Evolutionary conservation across 306 rosid species (phyloP).

Genomic region (Hippophae gyantsensis): DNA sequence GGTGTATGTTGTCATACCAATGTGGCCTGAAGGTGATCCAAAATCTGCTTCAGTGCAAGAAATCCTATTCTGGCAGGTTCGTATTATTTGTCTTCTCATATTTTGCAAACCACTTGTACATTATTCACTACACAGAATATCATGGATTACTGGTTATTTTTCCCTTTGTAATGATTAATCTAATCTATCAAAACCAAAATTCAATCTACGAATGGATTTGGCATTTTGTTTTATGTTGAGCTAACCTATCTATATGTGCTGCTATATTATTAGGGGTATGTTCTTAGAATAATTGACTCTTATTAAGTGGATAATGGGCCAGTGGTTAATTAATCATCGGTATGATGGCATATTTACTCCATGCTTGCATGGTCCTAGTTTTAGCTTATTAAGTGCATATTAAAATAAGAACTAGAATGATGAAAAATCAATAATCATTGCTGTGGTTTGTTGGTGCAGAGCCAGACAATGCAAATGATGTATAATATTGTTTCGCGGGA

Average conservation of each 20-base stretch:
- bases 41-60: constrained; percentile 70
- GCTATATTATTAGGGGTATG: background rate
- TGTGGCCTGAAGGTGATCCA: constrained; percentile 99
- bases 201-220: too few relatives aligned
- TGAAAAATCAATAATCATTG: too few relatives aligned
- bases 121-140: background rate
- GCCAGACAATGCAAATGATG: constrained; percentile 85
- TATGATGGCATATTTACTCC: background rate
- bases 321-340: background rate
- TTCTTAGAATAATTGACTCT: constrained; percentile 1
- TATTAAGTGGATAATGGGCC: background rate
- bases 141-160: background rate
- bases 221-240: background rate
- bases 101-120: background rate
- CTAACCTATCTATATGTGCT: background rate
- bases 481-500: constrained; percentile 53
- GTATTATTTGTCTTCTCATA: constrained; percentile 13
- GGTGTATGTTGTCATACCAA: constrained; percentile 66
- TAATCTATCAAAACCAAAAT: too few relatives aligned
- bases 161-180: background rate
- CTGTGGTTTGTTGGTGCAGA: constrained; percentile 24
- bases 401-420: background rate
- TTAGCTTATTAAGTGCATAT: background rate
- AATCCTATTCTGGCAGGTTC: constrained; percentile 98
- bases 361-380: background rate